These are phyloP conservation scores for Prinsepia uniflora DNA, from an alignment of 306 rosid species.

Conservation along the genomic window DNA sequence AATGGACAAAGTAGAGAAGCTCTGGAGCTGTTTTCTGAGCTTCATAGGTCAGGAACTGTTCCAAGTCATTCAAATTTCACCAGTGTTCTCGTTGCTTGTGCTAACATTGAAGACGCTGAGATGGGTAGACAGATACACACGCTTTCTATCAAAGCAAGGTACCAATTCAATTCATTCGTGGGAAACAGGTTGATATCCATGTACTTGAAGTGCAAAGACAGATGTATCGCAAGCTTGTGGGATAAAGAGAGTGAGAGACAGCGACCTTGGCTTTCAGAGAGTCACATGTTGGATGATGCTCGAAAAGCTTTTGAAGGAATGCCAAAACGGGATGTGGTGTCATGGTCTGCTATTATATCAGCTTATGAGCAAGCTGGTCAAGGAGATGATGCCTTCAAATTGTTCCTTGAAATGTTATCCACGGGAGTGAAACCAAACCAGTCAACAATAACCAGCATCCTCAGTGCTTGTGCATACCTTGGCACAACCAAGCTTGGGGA, in stretches of 20 bases:
- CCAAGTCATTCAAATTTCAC: slow-evolving; percentile 33
- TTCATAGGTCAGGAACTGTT: slow-evolving; percentile 30
- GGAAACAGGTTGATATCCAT: slow-evolving; percentile 37
- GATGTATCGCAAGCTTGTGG: slow-evolving; percentile 20
- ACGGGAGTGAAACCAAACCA: slow-evolving; percentile 23
- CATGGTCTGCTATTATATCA: slow-evolving; percentile 36
- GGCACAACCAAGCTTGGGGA: slow-evolving; percentile 29
- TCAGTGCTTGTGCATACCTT: slow-evolving; percentile 29
- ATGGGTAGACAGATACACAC: slow-evolving; percentile 31
- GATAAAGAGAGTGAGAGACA: slow-evolving; percentile 22
- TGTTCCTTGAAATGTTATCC: slow-evolving; percentile 31
- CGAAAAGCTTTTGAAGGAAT: slow-evolving; percentile 28
- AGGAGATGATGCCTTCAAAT: slow-evolving; percentile 24
- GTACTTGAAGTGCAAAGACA: slow-evolving; percentile 30
- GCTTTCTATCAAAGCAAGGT: slow-evolving; percentile 31
- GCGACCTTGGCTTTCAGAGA: slow-evolving; percentile 28
- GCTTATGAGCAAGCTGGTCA: slow-evolving; percentile 31
- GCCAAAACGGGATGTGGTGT: slow-evolving; percentile 33
- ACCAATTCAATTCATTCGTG: slow-evolving; percentile 29
- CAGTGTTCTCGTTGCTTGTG: slow-evolving; percentile 34
- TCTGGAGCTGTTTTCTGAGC: slow-evolving; percentile 29
- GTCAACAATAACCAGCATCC: slow-evolving; percentile 24
- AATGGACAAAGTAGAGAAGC: slow-evolving; percentile 33
- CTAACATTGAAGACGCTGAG: slow-evolving; percentile 23
- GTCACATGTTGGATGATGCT: slow-evolving; percentile 25